Evolutionary conservation across 2,329 filamentous ascomycete genomes (phyloP).

Genomic region (Beauveria rudraprayagi): DNA sequence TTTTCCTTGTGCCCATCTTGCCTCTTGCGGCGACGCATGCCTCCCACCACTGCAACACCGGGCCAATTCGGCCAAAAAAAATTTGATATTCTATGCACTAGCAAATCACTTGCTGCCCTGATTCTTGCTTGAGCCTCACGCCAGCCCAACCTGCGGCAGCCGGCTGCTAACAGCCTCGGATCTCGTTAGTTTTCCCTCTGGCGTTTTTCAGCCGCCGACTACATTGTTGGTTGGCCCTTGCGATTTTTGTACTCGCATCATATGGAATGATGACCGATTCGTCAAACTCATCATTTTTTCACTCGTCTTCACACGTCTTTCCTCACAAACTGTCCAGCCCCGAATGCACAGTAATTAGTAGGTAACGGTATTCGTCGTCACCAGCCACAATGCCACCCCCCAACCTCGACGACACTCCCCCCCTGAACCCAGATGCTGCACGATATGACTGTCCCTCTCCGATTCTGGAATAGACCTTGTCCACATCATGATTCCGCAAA

Average conservation of each 20-base stretch:
- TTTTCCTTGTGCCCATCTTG: not conserved
- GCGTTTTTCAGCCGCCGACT: too few relatives aligned
- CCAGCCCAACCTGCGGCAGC: not conserved
- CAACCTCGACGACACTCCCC: not conserved
- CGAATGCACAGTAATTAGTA: not conserved
- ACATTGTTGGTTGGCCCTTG: too few relatives aligned
- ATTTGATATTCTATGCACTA: not conserved
- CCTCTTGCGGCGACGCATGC: not conserved
- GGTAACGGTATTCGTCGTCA: not conserved
- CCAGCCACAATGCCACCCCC: not conserved
- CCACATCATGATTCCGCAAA: not conserved
- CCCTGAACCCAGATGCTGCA: constrained; percentile 13
- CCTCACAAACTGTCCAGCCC: not conserved
- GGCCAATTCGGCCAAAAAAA: not conserved
- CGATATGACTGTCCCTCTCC: constrained; percentile 15
- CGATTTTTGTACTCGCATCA: too few relatives aligned
- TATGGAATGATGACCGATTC: too few relatives aligned
- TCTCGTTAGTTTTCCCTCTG: not conserved
- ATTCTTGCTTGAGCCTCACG: not conserved
- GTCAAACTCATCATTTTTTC: too few relatives aligned
- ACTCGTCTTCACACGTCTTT: not conserved
- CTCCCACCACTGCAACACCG: not conserved
- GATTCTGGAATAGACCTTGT: constrained; percentile 9
- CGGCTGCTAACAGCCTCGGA: not conserved
- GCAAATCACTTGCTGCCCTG: not conserved